Percentiles rank a stretch among this genome's conserved stretches.
Evolutionary conservation across 2,329 filamentous ascomycete genomes (phyloP).

Genomic region (Beauveria rudraprayagi): DNA sequence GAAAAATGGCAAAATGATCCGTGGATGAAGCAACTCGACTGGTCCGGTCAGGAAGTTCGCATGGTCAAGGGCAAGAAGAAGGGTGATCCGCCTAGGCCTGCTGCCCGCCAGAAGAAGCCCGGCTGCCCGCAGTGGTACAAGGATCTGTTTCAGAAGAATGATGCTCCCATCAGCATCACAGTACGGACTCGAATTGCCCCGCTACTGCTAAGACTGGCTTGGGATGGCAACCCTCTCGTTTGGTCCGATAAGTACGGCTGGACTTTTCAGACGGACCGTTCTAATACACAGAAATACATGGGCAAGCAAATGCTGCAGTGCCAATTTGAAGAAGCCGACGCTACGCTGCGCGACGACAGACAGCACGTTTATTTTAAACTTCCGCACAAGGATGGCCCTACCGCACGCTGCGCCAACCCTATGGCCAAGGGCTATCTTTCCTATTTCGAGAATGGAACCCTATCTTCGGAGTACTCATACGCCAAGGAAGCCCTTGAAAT

Average conservation of each 20-base stretch:
- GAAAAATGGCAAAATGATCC: conserved; percentile 70
- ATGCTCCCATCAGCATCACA: conserved; percentile 64
- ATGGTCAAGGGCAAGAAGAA: conserved; percentile 93
- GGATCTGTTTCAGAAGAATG: conserved; percentile 66
- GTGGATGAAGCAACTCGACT: conserved; percentile 90
- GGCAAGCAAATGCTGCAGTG: conserved; percentile 66
- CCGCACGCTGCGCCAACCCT: conserved; percentile 74
- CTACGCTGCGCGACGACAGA: conserved; percentile 55
- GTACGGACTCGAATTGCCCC: conserved; percentile 85
- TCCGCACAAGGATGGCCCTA: conserved; percentile 90
- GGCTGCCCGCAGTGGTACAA: conserved; percentile 97
- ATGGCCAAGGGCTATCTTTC: conserved; percentile 84
- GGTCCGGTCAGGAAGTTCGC: conserved; percentile 85
- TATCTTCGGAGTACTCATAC: conserved; percentile 81
- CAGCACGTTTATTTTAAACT: conserved; percentile 76
- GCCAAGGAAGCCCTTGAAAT: conserved; percentile 95
- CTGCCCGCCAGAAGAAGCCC: conserved; percentile 80
- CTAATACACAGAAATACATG: conserved; percentile 55
- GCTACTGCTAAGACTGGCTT: conserved; percentile 71
- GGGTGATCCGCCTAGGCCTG: conserved; percentile 65
- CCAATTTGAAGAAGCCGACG: conserved; percentile 70
- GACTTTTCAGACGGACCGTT: conserved; percentile 71
- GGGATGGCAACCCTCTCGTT: conserved; percentile 81
- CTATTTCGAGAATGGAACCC: conserved; percentile 82
- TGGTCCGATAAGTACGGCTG: conserved; percentile 94